These are phyloP conservation scores for Cystobasidium ongulense DNA, from an alignment of 768 basidiomycete species.

Conservation along the genomic window DNA sequence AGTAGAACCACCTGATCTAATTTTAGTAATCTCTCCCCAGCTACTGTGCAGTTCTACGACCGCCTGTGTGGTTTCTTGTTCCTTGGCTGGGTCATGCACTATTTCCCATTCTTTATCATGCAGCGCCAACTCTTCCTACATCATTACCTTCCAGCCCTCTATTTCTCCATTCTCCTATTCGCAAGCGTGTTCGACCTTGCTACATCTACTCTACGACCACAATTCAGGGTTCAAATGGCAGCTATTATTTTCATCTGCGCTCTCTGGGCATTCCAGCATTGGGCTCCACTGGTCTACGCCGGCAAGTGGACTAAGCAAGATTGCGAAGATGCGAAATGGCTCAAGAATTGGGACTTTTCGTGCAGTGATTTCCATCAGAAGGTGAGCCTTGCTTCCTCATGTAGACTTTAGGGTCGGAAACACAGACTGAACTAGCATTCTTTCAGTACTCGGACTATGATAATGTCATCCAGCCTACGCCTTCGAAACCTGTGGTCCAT, in stretches of 20 bases:
- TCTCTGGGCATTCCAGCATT: slow-evolving; percentile 63
- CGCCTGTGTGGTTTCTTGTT: slow-evolving; percentile 80
- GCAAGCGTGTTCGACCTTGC: slow-evolving; percentile 74
- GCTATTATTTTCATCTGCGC: slow-evolving; percentile 58
- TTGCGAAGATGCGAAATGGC: slow-evolving; percentile 69
- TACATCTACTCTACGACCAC: slow-evolving; percentile 68
- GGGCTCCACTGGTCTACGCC: slow-evolving; percentile 77
- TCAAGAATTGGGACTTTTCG: slow-evolving; percentile 92
- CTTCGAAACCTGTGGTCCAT: slow-evolving; percentile 27
- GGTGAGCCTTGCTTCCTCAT: neutral
- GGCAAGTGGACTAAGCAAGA: slow-evolving; percentile 72
- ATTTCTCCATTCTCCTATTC: slow-evolving; percentile 73
- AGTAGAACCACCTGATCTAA: neutral
- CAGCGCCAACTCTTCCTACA: slow-evolving; percentile 92
- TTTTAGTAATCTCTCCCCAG: slow-evolving; percentile 48
- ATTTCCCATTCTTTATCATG: slow-evolving; percentile 97
- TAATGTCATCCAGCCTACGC: slow-evolving; percentile 27
- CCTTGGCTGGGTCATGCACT: slow-evolving; percentile 84
- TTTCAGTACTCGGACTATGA: slow-evolving; percentile 25
- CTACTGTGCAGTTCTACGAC: slow-evolving; percentile 86
- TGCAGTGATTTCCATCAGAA: slow-evolving; percentile 48
- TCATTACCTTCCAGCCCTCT: slow-evolving; percentile 96
- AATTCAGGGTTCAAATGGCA: slow-evolving; percentile 67
- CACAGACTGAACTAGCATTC: neutral
- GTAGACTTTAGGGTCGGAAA: neutral